A percentile compares a stretch with the other conserved stretches of the same genome.
Conservation (phyloP, 768 basidiomycete genomes). For the Daedalea quercina region DNA sequence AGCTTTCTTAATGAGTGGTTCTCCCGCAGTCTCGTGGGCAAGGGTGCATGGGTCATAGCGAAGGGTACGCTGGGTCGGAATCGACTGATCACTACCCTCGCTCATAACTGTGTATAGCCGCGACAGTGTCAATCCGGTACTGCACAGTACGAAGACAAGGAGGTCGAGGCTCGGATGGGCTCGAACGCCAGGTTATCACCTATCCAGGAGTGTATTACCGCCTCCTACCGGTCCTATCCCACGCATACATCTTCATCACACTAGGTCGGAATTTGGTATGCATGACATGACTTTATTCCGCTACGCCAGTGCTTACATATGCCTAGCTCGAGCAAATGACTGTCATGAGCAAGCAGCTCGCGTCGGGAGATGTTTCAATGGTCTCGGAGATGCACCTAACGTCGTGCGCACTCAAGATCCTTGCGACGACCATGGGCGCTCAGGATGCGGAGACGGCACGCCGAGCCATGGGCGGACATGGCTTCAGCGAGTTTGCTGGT, state of each 20-base stretch:
- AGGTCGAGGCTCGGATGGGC: slow-evolving; percentile 36
- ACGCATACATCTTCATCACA: slow-evolving; percentile 61
- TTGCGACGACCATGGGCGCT: slow-evolving; percentile 44
- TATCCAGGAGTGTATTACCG: slow-evolving; percentile 74
- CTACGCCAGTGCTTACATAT: background rate
- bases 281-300: background rate
- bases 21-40: slow-evolving; percentile 49
- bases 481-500: slow-evolving; percentile 63
- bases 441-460: slow-evolving; percentile 60
- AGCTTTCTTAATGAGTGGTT: background rate
- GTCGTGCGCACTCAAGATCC: slow-evolving; percentile 62
- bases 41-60: slow-evolving; percentile 56
- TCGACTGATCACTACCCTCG: background rate
- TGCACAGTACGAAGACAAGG: slow-evolving; percentile 70
- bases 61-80: slow-evolving; percentile 39
- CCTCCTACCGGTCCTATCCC: slow-evolving; percentile 62
- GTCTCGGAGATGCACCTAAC: slow-evolving; percentile 71
- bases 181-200: slow-evolving; percentile 61
- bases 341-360: slow-evolving; percentile 39
- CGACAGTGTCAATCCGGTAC: slow-evolving; percentile 65
- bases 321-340: slow-evolving; percentile 44
- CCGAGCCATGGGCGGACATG: slow-evolving; percentile 72
- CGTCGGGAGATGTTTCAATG: slow-evolving; percentile 49
- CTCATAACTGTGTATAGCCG: slow-evolving; percentile 27
- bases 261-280: slow-evolving; percentile 56